Base-by-base conservation (phyloP, 2,329 filamentous ascomycete species). In the Aschersonia sp. region DNA sequence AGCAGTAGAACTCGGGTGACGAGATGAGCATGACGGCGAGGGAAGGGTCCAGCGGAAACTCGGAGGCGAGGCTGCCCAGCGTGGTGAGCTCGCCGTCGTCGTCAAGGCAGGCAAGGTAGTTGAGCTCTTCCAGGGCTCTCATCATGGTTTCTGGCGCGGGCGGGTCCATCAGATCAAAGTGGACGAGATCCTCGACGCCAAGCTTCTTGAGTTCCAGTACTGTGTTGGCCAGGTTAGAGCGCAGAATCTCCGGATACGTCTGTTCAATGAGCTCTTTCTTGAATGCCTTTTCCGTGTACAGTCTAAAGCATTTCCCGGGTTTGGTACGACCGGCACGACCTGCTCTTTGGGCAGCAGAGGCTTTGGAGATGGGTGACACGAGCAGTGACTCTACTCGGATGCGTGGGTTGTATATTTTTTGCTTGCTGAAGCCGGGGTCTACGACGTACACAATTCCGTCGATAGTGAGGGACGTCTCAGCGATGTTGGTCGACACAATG, bases 391-490 rank as follows among this genome's bases (percentile, higher is more conserved):
- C 92, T 54, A 98, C 89, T 65, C 92, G 82, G 57, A 95, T 94
- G 51, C 92, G 82, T 29, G 92, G 91, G 65, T 98, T 97, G 73
- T 97, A 98, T 53, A 97, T 92, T 68, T 97, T 98, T 61, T 98
- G 92, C 71, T 98, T 98, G 70, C 89, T 95, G 72, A 98, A 98
- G 38, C 92, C 92, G 2, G 92, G 91, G 60, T 98, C 92, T n/a
- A 98, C 91, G 35, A 98, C 92, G 60, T 96, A 98, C 38, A 98
- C 92, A 53, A 98, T 98, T 62, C 92, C 92, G 61, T 98, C 92
- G 51, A 98, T 98, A 44, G 92, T 98, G 66, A 98, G 78, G 59
- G 84, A 91, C 0, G 92, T 98, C 71, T 98, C 92, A 43, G 92
- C 92, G 65, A 98, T 98, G 66, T 98, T 98, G 55, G 92, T 98